phyloP scores from a whole-genome alignment of 1,284 basidiomycete species.

The Irpex rosettiformis region DNA sequence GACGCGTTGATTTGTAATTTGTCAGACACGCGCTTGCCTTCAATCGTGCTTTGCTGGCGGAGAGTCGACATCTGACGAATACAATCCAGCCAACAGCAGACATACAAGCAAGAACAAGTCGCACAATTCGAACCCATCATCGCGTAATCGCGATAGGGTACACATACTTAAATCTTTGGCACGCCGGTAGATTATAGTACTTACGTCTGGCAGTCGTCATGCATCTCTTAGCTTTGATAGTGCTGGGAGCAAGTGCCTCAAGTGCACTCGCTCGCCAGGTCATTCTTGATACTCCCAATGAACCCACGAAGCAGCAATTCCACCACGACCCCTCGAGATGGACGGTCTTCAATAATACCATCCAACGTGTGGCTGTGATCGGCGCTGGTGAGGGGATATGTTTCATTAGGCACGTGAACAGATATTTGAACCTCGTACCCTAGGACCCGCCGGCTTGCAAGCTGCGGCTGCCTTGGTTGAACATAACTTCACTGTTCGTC shows the following conservation, averaged over 20 bases:
- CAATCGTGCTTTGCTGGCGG: neutral
- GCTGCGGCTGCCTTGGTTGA: slow-evolving; percentile 10
- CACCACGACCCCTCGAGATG: neutral
- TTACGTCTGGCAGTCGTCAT: neutral
- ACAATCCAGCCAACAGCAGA: neutral
- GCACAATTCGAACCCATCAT: slow-evolving; percentile 5
- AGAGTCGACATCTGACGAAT: neutral
- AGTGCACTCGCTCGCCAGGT: slow-evolving; percentile 1
- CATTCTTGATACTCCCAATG: neutral
- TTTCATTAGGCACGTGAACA: neutral
- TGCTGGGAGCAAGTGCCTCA: neutral
- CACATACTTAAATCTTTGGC: neutral
- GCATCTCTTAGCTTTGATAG: neutral
- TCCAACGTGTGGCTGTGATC: slow-evolving; percentile 8
- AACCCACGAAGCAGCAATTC: neutral
- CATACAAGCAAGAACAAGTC: neutral
- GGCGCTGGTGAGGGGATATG: slow-evolving; percentile 3
- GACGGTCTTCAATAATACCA: slow-evolving; percentile 3
- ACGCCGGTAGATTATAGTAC: neutral
- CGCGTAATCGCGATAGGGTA: neutral
- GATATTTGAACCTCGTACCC: neutral
- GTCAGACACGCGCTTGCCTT: slow-evolving; percentile 1
- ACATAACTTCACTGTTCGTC: neutral
- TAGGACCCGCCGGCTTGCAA: slow-evolving; percentile 8
- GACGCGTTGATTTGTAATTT: neutral